Evolutionary conservation across 495 filamentous ascomycete genomes (phyloP), one percentile per base, ranked within the genome.

Genomic region (Neurospora sp.): DNA sequence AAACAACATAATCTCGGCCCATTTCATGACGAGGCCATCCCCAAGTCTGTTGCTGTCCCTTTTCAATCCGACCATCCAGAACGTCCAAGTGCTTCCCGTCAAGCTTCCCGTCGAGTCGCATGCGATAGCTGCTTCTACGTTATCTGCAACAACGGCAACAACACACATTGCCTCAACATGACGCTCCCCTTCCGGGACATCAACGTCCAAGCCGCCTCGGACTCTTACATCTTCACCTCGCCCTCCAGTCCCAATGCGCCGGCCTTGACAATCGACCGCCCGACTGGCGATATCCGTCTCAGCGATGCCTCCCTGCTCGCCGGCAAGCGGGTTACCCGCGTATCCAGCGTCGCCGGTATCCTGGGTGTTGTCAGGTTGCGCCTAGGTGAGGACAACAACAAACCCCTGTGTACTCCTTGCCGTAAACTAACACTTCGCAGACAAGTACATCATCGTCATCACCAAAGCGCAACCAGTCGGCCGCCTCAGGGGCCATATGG

Each of bases 391-490:
- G 76, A 62, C 44, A 7, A 44, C 72, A 10, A 44, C 72, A 10
- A 18, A 71, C 70, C 23, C 69, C 42, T 72, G 40, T 35, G n/a
- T 31, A 31, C 40, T 8, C 42, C 71, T 72, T 27, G 54, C n/a
- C 18, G 35, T 39, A 74, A 20, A 69, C 77, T 77, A 48, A 79
- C 74, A 46, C 11, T 14, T 18, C 6, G 7, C 76, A 98, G 96
- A 98, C 84, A 98, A 96, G 82, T 99, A 99, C 84, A 90, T 96
- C 77, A 93, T 99, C 77, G 88, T 95, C 78, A 97, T 99, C 80
- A 97, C 94, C 71, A 98, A 98, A 83, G 91, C 94, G 37, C 89
- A 94, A 81, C 93, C 93, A 23, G 89, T 99, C 83, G 96, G 96
- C 38, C 89, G 94, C 35, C 86, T 99, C 48, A 93, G 92, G 78